Conservation (phyloP, 108 stramenopile genomes). For the Discostella stelligeroides region DNA sequence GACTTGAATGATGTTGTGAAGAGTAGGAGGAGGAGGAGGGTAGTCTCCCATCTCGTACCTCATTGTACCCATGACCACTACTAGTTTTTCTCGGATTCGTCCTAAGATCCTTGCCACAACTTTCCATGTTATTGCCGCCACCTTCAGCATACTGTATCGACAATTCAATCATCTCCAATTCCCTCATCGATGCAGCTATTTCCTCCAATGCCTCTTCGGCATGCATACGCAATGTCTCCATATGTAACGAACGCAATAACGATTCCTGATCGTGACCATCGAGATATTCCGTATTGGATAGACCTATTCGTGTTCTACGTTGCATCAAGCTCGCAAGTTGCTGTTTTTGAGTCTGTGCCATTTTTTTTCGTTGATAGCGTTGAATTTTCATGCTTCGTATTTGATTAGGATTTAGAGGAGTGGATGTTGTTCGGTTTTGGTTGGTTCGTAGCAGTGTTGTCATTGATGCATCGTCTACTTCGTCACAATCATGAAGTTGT, state of each 20-base stretch:
- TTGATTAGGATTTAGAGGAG: constrained; percentile 12
- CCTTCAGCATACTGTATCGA: constrained; percentile 23
- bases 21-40: not conserved
- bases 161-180: constrained; percentile 77
- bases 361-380: constrained; percentile 24
- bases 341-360: constrained; percentile 37
- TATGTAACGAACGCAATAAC: constrained; percentile 52
- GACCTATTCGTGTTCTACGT: constrained; percentile 58
- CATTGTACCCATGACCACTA: too few relatives aligned
- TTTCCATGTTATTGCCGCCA: not conserved
- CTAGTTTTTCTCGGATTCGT: too few relatives aligned
- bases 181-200: constrained; percentile 53
- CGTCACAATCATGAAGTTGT: too few relatives aligned
- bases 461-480: constrained; percentile 15
- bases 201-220: constrained; percentile 71
- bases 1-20: not conserved
- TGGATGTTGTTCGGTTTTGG: constrained; percentile 9
- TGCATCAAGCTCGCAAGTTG: constrained; percentile 49
- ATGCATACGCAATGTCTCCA: constrained; percentile 52
- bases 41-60: constrained; percentile 8
- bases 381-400: constrained; percentile 61
- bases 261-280: constrained; percentile 81
- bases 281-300: constrained; percentile 60
- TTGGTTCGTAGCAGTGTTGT: constrained; percentile 3
- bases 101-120: not conserved